Base-by-base conservation (phyloP, 768 basidiomycete species). In the Leucosporidium creatinivorum region DNA sequence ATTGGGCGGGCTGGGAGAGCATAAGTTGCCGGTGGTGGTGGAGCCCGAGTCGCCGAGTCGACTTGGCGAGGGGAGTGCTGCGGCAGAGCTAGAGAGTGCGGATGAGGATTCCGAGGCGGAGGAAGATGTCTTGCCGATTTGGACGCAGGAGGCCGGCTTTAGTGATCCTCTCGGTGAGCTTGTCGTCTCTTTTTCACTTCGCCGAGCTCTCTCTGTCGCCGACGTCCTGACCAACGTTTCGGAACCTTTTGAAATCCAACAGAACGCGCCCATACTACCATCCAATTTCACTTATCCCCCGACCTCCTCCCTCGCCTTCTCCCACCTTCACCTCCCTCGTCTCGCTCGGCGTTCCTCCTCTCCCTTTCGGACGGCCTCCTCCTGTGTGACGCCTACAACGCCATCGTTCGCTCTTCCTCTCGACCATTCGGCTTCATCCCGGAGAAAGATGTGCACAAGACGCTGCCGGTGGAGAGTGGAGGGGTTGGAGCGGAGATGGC, bases 351-450 rank as follows among this genome's bases (percentile, higher is more conserved):
- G 63, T 30, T 48, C n/a, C 44, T 56, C 76, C 67, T 67, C 81
- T 76, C 60, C 80, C 65, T 30, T 58, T 63, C 15, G 75, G 63
- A 73, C 5, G 91, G 92, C 0, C 88, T 91, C 73, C 78, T 90
- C 13, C 83, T 93, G 18, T 93, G 91, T 73, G 76, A 81, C 3
- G 86, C 89, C 0, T 92, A 91, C 79, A 94, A 93, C 77, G 78
- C 83, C 17, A 87, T 85, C 33, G 87, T 93, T 0, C 84, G 92
- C 30, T 84, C 85, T 66, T 91, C 89, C 0, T 17, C 59, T 12
- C 85, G 87, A 70, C 89, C 89, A 0, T 94, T 91, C 90, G 92
- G 91, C 0, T 93, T 87, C 77, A 87, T 93, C 65, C 88, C 83
- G 68, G 79, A 82, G 54, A 85, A 87, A 65, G 84, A 85, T 3